phyloP scores from a whole-genome alignment of 2,329 filamentous ascomycete species.

The Ilyonectria mors-panacis region DNA sequence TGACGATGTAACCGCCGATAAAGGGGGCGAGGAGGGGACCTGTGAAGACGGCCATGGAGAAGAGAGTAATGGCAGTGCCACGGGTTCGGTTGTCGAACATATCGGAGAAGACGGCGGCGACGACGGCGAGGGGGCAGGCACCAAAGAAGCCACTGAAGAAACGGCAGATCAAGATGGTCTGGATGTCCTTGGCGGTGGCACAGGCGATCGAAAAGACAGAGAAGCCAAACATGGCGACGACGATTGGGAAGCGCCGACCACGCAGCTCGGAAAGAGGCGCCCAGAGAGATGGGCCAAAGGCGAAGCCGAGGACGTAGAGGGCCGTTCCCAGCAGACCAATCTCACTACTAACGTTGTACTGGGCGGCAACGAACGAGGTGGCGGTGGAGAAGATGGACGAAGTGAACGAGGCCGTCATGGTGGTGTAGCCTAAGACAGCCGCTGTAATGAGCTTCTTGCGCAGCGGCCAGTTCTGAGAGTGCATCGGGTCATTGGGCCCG shows the following conservation, averaged over 20 bases:
- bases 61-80: conserved; percentile 63
- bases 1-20: conserved; percentile 77
- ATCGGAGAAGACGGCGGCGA: conserved; percentile 80
- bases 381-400: conserved; percentile 83
- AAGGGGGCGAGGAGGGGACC: conserved; percentile 79
- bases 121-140: conserved; percentile 77
- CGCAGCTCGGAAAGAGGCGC: conserved; percentile 81
- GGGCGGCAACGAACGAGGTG: conserved; percentile 67
- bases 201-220: conserved; percentile 77
- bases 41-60: conserved; percentile 70
- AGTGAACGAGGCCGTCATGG: conserved; percentile 79
- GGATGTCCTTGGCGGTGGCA: conserved; percentile 77
- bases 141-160: conserved; percentile 84
- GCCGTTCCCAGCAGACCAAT: conserved; percentile 77
- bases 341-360: conserved; percentile 74
- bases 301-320: conserved; percentile 80
- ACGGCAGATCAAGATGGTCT: conserved; percentile 78
- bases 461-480: conserved; percentile 89
- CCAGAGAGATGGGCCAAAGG: conserved; percentile 79
- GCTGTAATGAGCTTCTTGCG: conserved; percentile 82
- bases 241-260: conserved; percentile 75
- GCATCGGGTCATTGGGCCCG: conserved; percentile 84
- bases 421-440: conserved; percentile 80
- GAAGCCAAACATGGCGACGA: conserved; percentile 77
- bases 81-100: conserved; percentile 77